phyloP scores from a whole-genome alignment of 139 green algal species.

The Coccomyxa sp. region DNA sequence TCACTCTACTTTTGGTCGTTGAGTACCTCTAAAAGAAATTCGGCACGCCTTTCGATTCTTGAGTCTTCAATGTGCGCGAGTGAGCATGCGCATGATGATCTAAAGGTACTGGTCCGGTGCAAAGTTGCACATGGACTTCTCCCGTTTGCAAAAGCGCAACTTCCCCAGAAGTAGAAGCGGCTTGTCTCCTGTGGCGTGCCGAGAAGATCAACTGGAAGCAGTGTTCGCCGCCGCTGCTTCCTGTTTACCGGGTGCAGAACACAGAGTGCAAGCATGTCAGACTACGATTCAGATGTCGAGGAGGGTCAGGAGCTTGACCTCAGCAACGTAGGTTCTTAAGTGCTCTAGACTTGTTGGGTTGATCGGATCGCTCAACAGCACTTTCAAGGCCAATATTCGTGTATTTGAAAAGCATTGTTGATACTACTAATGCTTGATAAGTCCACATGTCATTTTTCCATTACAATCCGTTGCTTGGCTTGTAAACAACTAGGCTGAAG shows the following conservation, averaged over 20 bases:
- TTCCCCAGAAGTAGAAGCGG: not conserved
- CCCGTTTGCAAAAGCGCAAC: not conserved
- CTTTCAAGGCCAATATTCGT: not conserved
- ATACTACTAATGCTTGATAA: not conserved
- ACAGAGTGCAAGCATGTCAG: constrained; percentile 40
- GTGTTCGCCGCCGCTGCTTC: not conserved
- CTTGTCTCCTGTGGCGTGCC: not conserved
- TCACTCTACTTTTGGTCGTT: not conserved
- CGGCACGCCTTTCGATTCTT: not conserved
- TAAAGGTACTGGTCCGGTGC: not conserved
- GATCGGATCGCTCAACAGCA: not conserved
- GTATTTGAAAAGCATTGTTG: not conserved
- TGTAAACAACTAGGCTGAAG: not conserved
- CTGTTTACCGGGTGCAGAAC: not conserved
- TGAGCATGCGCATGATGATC: not conserved
- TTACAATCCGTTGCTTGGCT: not conserved
- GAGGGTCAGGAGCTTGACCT: constrained; percentile 68
- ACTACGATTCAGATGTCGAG: constrained; percentile 39
- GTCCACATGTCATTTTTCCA: not conserved
- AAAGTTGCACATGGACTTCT: not conserved
- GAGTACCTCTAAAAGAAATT: not conserved
- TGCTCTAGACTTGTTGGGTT: not conserved
- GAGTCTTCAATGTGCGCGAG: not conserved
- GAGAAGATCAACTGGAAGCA: not conserved
- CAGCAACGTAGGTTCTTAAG: constrained; percentile 33